Percentiles rank a stretch among this genome's conserved stretches.
Evolutionary conservation across 441 rosid species (phyloP).

Genomic region (Erodium texanum): DNA sequence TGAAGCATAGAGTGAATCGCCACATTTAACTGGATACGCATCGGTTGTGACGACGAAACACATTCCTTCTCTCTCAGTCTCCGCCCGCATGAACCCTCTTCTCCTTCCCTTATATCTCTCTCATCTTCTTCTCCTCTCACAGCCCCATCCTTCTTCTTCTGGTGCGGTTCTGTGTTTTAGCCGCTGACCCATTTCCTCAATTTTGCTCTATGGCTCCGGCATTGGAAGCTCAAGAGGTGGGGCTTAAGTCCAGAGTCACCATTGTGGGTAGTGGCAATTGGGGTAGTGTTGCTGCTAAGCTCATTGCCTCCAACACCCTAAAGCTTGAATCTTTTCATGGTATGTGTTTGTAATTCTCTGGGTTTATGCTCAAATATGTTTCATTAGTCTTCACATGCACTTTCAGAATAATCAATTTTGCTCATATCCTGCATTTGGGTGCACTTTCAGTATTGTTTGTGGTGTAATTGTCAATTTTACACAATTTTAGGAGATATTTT

Average conservation of each 20-base stretch:
- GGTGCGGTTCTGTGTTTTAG: no score
- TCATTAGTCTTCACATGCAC: not conserved
- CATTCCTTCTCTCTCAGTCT: conserved; percentile 32
- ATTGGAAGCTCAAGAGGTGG: conserved; percentile 21
- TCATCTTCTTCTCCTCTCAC: conserved; percentile 13
- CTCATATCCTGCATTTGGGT: not conserved
- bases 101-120: not conserved
- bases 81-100: conserved; percentile 14
- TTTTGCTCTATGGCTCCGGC: conserved; percentile 33
- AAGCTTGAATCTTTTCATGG: conserved; percentile 72
- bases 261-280: conserved; percentile 95
- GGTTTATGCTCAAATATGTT: not conserved
- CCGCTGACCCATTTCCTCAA: not conserved
- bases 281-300: conserved; percentile 96
- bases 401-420: not conserved
- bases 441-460: not conserved
- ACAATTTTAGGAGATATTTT: not conserved
- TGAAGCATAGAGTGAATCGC: not conserved
- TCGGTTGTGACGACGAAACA: not conserved
- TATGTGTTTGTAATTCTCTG: conserved; percentile 12
- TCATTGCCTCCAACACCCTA: conserved; percentile 85
- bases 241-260: conserved; percentile 52
- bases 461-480: not conserved
- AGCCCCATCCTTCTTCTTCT: conserved; percentile 8
- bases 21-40: not conserved